A percentile compares a stretch with the other conserved stretches of the same genome.
These are phyloP conservation scores for Marasmius fiardii DNA, from an alignment of 1,284 basidiomycete genomes.

Conservation along the genomic window DNA sequence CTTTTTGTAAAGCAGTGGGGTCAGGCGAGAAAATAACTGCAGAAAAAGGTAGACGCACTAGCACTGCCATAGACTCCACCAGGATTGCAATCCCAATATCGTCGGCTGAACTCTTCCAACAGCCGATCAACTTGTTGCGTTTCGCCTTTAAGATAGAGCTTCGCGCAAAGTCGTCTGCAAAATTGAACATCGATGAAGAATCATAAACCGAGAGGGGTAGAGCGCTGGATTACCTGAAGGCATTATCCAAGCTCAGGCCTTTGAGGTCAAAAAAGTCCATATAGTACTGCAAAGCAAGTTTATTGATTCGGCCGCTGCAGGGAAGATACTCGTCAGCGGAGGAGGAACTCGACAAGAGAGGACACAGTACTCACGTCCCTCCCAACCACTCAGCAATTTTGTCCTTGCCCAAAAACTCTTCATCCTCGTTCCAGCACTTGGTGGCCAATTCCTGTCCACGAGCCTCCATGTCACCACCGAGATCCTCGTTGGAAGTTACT, in stretches of 20 bases:
- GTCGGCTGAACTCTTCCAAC: slow-evolving; percentile 83
- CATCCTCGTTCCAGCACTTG: slow-evolving; percentile 87
- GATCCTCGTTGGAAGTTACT: slow-evolving; percentile 26
- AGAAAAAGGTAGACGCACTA: slow-evolving; percentile 46
- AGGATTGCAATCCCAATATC: slow-evolving; percentile 92
- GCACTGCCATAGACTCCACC: slow-evolving; percentile 75
- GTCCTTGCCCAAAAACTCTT: slow-evolving; percentile 78
- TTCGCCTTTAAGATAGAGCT: slow-evolving; percentile 92
- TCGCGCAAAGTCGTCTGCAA: slow-evolving; percentile 78
- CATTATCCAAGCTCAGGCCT: slow-evolving; percentile 78
- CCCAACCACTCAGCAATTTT: slow-evolving; percentile 97
- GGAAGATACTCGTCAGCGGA: slow-evolving; percentile 16
- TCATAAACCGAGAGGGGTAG: neutral
- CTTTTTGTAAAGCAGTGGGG: slow-evolving; percentile 31
- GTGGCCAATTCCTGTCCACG: slow-evolving; percentile 72
- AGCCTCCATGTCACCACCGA: slow-evolving; percentile 52
- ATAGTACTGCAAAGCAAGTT: slow-evolving; percentile 74
- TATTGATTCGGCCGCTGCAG: slow-evolving; percentile 71
- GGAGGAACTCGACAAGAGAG: neutral
- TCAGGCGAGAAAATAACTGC: slow-evolving; percentile 2
- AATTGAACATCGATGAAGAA: slow-evolving; percentile 13
- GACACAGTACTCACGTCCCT: slow-evolving; percentile 67
- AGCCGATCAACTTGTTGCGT: slow-evolving; percentile 98
- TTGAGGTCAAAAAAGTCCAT: slow-evolving; percentile 90
- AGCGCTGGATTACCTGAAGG: slow-evolving; percentile 68